Base-by-base conservation (phyloP, 2,329 filamentous ascomycete species). In the Botryotinia convoluta region DNA sequence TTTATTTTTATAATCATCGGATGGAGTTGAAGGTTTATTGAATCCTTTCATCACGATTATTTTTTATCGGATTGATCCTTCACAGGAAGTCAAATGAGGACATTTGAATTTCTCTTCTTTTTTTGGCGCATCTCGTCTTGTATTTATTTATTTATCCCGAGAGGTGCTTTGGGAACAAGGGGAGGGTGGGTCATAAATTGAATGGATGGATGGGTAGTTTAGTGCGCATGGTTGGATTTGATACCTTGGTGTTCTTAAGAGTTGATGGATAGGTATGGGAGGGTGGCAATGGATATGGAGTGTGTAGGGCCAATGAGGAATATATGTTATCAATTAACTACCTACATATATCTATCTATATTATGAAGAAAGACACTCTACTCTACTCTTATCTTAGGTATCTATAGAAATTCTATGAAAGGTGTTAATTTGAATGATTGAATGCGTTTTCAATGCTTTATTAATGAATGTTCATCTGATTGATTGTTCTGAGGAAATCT, bases 201-300 rank as follows among this genome's bases (percentile, higher is more conserved):
- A 77, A 75, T 74, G 51, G 51, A 57, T 57, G 51, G 51, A 57
- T 57, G 37, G 70, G 44, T 18, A 54, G 44, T 67, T 72, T 67
- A 37, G 42, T 62, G 60, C 62, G 75, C 73, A 74, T 75, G 73
- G 72, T 65, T 68, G 77, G 77, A 76, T 78, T 77, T 79, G 78
- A 79, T 79, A 79, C 77, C 77, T 78, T 74, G 76, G 77, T 74
- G 76, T 77, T 75, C 63, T 65, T 76, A 70, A 78, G 76, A 73
- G 35, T 45, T 51, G 37, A 67, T 72, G 70, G 70, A 72, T 65
- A 22, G n/a, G 22, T 57, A 32, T 57, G 48, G 37, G 48, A 69
- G 22, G 42, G 18, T 26, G 65, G 48, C 12, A 68, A 60, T 60
- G 68, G 29, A 70, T 70, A 32, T 20, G 68, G 51, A 61, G 14